phyloP scores from a whole-genome alignment of 1,284 basidiomycete species.

The Macrocystidia cucumis region DNA sequence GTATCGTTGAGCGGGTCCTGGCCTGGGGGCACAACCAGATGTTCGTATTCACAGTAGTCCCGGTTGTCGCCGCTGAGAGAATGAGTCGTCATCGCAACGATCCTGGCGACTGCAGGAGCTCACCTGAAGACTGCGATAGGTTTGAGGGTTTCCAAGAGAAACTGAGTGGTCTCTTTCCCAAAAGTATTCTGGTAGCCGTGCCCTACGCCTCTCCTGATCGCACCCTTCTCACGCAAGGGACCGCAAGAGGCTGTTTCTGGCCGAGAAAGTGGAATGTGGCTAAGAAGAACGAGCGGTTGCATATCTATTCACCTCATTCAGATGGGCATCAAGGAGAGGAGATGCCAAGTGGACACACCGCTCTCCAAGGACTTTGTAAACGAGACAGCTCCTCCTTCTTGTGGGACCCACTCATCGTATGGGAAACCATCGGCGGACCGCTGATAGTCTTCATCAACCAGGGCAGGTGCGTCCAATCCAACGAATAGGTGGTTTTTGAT shows the following conservation, averaged over 20 bases:
- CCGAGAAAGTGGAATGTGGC: conserved; percentile 79
- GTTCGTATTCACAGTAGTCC: conserved; percentile 80
- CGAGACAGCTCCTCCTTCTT: conserved; percentile 55
- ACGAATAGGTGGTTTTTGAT: conserved; percentile 70
- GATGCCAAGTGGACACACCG: conserved; percentile 25
- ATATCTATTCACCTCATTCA: conserved; percentile 7
- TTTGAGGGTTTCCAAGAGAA: conserved; percentile 57
- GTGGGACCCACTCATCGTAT: conserved; percentile 51
- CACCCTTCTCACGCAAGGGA: conserved; percentile 65
- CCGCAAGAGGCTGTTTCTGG: conserved; percentile 69
- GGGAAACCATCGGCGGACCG: conserved; percentile 38
- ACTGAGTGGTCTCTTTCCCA: conserved; percentile 62
- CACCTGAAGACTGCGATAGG: conserved; percentile 74
- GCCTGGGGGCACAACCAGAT: conserved; percentile 41
- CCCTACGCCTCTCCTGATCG: conserved; percentile 72
- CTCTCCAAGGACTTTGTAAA: conserved; percentile 53
- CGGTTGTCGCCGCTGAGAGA: conserved; percentile 79
- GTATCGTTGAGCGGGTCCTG: too few species aligned
- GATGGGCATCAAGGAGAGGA: neutral
- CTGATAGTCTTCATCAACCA: conserved; percentile 76
- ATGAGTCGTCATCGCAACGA: conserved; percentile 6
- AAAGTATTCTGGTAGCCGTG: conserved; percentile 83
- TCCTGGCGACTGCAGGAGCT: conserved; percentile 12
- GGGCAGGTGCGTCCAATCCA: conserved; percentile 66
- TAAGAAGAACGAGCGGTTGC: conserved; percentile 54